A percentile compares a stretch with the other conserved stretches of the same genome.
Conservation (phyloP, 768 basidiomycete species). For the Calocera viscosa region DNA sequence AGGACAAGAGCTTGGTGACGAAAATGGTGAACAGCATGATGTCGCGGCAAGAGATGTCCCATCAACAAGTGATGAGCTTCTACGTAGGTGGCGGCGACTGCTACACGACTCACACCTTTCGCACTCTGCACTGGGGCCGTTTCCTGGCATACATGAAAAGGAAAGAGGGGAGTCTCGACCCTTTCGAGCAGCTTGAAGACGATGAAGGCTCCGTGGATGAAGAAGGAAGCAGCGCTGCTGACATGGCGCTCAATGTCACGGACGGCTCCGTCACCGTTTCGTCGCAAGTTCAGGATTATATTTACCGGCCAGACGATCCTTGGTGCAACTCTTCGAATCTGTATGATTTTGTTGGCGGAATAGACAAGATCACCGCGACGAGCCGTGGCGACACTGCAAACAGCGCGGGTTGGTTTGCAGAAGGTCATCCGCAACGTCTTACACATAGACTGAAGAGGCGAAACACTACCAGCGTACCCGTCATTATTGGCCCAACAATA, state of each 20-base stretch:
- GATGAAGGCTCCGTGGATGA: neutral
- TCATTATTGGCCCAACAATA: conserved; percentile 28
- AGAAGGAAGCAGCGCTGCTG: too few relatives aligned
- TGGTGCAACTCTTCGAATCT: too few relatives aligned
- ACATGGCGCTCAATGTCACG: too few relatives aligned
- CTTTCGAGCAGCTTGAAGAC: too few relatives aligned
- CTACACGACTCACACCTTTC: conserved; percentile 19
- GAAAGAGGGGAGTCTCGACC: neutral
- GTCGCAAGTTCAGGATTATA: too few relatives aligned
- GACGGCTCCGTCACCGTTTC: too few relatives aligned
- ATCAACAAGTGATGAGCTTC: conserved; percentile 25
- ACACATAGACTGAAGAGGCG: conserved; percentile 19
- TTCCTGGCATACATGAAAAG: neutral
- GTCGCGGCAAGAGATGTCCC: conserved; percentile 22
- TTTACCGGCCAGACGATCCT: too few relatives aligned
- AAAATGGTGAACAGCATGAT: conserved; percentile 2
- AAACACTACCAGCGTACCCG: conserved; percentile 20
- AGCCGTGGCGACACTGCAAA: neutral
- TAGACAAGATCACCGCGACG: neutral
- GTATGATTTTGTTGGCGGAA: neutral
- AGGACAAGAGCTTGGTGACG: neutral
- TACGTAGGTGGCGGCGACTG: conserved; percentile 20
- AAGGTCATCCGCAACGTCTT: conserved; percentile 19
- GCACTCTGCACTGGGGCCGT: conserved; percentile 9
- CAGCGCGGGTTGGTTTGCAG: neutral